phyloP scores from a whole-genome alignment of 2,329 filamentous ascomycete species.

The Colletotrichum eleusines region DNA sequence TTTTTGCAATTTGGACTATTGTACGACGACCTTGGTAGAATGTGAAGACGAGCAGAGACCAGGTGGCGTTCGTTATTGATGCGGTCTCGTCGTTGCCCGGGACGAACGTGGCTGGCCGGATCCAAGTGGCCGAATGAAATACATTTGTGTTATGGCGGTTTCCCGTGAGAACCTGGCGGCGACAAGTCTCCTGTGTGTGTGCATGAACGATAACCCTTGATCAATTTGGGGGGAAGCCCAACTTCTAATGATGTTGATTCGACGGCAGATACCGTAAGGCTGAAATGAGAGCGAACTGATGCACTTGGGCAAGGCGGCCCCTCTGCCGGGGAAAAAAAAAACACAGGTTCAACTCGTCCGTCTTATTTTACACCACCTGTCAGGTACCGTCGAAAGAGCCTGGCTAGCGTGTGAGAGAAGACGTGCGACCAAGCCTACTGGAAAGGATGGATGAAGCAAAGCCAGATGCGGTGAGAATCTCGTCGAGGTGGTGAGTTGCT shows the following conservation, averaged over 20 bases:
- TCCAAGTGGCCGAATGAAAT: background rate
- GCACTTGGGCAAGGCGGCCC: too few species aligned
- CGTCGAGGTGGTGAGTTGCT: slow-evolving; percentile 8
- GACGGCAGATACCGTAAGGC: slow-evolving; percentile 7
- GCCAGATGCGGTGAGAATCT: slow-evolving; percentile 2
- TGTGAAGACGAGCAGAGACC: background rate
- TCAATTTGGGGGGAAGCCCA: background rate
- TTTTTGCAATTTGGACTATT: background rate
- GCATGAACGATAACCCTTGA: background rate
- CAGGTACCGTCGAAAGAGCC: background rate
- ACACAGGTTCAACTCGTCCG: background rate
- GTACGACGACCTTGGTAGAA: background rate
- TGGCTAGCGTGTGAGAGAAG: slow-evolving; percentile 6
- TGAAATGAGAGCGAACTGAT: slow-evolving; percentile 13
- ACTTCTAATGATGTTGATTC: slow-evolving; percentile 3
- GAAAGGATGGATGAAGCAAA: slow-evolving; percentile 14
- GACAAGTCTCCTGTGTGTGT: background rate
- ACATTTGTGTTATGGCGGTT: background rate
- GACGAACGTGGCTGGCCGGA: background rate
- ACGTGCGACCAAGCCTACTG: background rate
- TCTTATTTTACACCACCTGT: background rate
- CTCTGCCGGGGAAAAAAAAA: too few species aligned
- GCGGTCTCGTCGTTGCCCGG: background rate
- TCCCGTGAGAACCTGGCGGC: background rate
- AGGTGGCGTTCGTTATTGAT: background rate